These are phyloP conservation scores for Prunus davidiana DNA, from an alignment of 306 rosid species.

Conservation along the genomic window DNA sequence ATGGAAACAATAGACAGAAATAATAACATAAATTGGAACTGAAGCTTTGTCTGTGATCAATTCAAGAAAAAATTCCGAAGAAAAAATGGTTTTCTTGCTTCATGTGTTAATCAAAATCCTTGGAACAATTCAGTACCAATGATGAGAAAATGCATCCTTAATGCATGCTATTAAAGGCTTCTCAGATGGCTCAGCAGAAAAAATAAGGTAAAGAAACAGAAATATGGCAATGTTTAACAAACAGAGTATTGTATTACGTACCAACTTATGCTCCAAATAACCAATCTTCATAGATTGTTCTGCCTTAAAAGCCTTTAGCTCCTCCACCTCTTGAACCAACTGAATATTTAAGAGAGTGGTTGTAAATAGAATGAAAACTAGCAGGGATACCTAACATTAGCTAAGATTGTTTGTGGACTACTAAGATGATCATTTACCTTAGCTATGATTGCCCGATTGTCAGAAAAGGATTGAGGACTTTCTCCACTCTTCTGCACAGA, in stretches of 20 bases:
- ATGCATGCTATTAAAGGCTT: background rate
- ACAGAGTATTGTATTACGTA: conserved; percentile 23
- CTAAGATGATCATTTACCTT: conserved; percentile 34
- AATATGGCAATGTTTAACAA: conserved; percentile 16
- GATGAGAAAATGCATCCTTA: conserved; percentile 7
- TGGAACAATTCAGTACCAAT: background rate
- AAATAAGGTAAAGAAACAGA: background rate
- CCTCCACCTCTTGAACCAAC: conserved; percentile 54
- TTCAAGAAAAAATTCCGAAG: too few relatives aligned
- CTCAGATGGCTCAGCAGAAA: background rate
- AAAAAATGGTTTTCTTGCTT: background rate
- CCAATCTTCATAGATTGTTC: conserved; percentile 35
- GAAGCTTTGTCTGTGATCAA: too few relatives aligned
- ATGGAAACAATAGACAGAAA: too few relatives aligned
- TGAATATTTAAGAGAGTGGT: conserved; percentile 12
- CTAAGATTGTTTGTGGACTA: background rate
- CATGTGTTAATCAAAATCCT: background rate
- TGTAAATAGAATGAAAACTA: background rate
- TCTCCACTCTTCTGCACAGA: conserved; percentile 29
- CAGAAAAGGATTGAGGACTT: conserved; percentile 19
- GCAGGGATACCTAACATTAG: background rate
- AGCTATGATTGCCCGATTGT: conserved; percentile 21
- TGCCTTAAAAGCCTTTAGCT: conserved; percentile 36
- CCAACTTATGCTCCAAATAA: conserved; percentile 59
- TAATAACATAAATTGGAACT: too few relatives aligned